Evolutionary conservation across 2,329 filamentous ascomycete genomes (phyloP).

Genomic region (Aureobasidium subglaciale): DNA sequence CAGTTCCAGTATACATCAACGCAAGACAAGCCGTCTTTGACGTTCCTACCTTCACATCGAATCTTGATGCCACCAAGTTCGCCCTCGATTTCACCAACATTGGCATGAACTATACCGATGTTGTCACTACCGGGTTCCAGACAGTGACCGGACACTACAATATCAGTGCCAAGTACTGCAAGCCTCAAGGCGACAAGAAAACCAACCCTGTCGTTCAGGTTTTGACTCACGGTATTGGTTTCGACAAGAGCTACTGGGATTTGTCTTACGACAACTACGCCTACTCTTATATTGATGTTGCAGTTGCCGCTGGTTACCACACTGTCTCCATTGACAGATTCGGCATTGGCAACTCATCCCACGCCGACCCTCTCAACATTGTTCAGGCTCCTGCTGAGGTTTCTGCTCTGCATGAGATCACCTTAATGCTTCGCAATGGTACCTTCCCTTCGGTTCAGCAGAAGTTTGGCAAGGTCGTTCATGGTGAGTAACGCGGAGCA

Average conservation of each 20-base stretch:
- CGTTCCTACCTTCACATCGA: conserved; percentile 40
- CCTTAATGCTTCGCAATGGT: conserved; percentile 26
- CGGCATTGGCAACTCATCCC: conserved; percentile 32
- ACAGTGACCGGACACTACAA: conserved; percentile 18
- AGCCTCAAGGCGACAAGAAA: conserved; percentile 18
- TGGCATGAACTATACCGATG: conserved; percentile 44
- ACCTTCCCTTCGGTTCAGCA: conserved; percentile 21
- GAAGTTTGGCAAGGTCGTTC: conserved; percentile 31
- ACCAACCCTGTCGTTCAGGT: conserved; percentile 29
- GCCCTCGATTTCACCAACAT: conserved; percentile 44
- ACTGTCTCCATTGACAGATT: conserved; percentile 39
- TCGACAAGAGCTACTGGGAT: conserved; percentile 33
- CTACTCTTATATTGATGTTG: conserved; percentile 37
- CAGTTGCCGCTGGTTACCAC: conserved; percentile 31
- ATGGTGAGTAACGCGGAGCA: conserved; percentile 24
- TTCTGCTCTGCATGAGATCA: conserved; percentile 31
- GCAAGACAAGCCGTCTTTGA: conserved; percentile 50
- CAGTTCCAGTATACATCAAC: conserved; percentile 49
- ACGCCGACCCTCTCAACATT: conserved; percentile 33
- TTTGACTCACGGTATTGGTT: conserved; percentile 35
- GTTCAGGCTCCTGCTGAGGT: conserved; percentile 34
- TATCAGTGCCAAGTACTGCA: conserved; percentile 23
- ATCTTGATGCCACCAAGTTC: conserved; percentile 53
- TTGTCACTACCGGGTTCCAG: conserved; percentile 23
- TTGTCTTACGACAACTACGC: conserved; percentile 24